Evolutionary conservation across 2,329 filamentous ascomycete genomes (phyloP), one percentile per base, ranked within the genome.

Genomic region (Nectriaceae sp.): DNA sequence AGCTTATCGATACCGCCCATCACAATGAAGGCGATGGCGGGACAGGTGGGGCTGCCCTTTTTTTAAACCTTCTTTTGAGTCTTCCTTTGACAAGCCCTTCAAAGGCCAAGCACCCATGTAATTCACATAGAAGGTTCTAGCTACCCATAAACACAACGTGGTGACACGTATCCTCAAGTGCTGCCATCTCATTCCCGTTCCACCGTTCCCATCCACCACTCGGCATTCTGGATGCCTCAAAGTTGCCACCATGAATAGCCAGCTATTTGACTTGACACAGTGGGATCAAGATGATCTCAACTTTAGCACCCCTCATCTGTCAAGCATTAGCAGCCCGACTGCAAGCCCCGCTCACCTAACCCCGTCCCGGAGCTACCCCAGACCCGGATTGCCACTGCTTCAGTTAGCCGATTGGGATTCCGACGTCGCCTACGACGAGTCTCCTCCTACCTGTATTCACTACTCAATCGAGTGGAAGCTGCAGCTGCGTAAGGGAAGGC

Each of bases 401-500:
- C 38, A 53, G 41, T 39, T 51, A 20, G 35, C 24, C 4, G n/a
- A 53, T 35, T 53, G 44, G 47, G 44, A 50, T 42, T 33, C 48
- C 11, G 21, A 47, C 18, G 21, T 3, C 41, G 11, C 22, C 36
- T 50, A 47, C 40, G 35, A 53, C 41, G 44, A 53, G 16, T 44
- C 38, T 20, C 40, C 40, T 22, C 47, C 39, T 16, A 53, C 39
- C 15, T 50, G 22, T 22, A 13, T 53, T 39, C 42, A 47, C 43
- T 50, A 53, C 31, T 47, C 44, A 2, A 46, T 53, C 39, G 43
- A 53, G 37, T 53, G 24, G 47, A 53, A 53, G 44, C 29, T 50
- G 3, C 47, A 46, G 29, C 31, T 53, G 15, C 24, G 37, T 19
- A 50, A 50, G 31, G 50, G 50, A 42, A 47, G 50, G 18, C 40